These are phyloP conservation scores for Gentiana macrophylla DNA, from an alignment of 257 asterid species.

Conservation along the genomic window DNA sequence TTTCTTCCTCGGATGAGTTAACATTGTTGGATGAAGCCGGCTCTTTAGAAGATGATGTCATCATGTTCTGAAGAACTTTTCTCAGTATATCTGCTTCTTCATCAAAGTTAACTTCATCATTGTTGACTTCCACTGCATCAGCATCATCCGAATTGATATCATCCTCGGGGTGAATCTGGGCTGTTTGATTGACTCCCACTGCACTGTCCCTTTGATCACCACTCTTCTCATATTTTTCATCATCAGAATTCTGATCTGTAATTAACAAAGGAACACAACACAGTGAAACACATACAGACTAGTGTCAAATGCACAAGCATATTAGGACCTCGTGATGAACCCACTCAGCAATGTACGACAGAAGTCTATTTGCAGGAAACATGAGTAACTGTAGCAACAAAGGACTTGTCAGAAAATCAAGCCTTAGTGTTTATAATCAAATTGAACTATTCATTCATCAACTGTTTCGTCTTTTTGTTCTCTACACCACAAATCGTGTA, in stretches of 20 bases:
- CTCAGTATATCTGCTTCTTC: constrained; percentile 69
- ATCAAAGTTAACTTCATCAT: constrained; percentile 43
- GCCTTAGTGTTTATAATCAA: no score
- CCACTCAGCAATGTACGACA: no score
- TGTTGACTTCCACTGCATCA: constrained; percentile 28
- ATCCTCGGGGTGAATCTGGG: constrained; percentile 21
- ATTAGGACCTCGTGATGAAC: no score
- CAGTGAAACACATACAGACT: neutral
- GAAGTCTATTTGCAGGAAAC: no score
- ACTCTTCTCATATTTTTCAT: constrained; percentile 27
- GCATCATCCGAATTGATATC: constrained; percentile 29
- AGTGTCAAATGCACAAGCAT: constrained; percentile 1
- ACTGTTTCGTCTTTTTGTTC: no score
- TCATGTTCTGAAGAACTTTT: constrained; percentile 54
- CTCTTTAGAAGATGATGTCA: constrained; percentile 35
- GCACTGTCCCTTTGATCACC: constrained; percentile 42
- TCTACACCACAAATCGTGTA: no score
- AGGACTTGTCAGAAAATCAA: no score
- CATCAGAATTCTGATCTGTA: constrained; percentile 40
- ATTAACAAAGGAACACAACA: constrained; percentile 3
- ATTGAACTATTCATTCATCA: no score
- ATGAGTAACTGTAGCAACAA: no score
- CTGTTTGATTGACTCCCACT: constrained; percentile 25
- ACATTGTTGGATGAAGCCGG: constrained; percentile 19
- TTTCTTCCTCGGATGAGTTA: neutral